These are phyloP conservation scores for Theileria parva DNA, from an alignment of 169 alveolate genomes.

Conservation along the genomic window DNA sequence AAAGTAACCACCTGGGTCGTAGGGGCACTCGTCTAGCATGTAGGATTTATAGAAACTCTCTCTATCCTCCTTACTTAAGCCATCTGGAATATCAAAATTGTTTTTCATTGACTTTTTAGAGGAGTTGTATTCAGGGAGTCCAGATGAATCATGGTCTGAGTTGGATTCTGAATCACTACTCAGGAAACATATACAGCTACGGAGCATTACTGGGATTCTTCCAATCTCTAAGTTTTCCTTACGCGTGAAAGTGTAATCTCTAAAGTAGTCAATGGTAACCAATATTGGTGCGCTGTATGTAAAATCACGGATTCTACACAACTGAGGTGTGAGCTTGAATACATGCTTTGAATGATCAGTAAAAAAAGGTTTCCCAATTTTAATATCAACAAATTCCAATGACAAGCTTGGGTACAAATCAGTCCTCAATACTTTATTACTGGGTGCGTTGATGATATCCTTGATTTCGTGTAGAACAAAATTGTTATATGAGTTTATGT, in stretches of 20 bases:
- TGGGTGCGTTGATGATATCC: constrained; percentile 89
- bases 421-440: constrained; percentile 83
- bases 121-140: constrained; percentile 81
- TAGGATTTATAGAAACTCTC: constrained; percentile 52
- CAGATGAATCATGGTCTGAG: constrained; percentile 74
- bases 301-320: constrained; percentile 95
- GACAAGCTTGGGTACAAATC: constrained; percentile 85
- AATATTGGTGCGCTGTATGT: constrained; percentile 97
- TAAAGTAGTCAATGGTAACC: constrained; percentile 93
- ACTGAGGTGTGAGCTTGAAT: constrained; percentile 89
- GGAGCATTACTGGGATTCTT: constrained; percentile 96
- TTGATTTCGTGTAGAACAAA: constrained; percentile 89
- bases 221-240: constrained; percentile 89
- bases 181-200: constrained; percentile 86
- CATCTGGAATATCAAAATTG: constrained; percentile 10
- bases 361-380: constrained; percentile 85
- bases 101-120: constrained; percentile 49
- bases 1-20: constrained; percentile 99
- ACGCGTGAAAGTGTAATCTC: constrained; percentile 86
- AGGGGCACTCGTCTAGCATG: constrained; percentile 86
- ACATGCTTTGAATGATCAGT: constrained; percentile 83
- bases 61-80: constrained; percentile 42
- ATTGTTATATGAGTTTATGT: constrained; percentile 91
- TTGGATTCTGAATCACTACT: constrained; percentile 57
- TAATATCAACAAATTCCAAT: constrained; percentile 85